Evolutionary conservation across 1,139 yeast genomes (phyloP), one percentile per base, ranked within the genome.

Genomic region (Sugiyamaella paludigena): DNA sequence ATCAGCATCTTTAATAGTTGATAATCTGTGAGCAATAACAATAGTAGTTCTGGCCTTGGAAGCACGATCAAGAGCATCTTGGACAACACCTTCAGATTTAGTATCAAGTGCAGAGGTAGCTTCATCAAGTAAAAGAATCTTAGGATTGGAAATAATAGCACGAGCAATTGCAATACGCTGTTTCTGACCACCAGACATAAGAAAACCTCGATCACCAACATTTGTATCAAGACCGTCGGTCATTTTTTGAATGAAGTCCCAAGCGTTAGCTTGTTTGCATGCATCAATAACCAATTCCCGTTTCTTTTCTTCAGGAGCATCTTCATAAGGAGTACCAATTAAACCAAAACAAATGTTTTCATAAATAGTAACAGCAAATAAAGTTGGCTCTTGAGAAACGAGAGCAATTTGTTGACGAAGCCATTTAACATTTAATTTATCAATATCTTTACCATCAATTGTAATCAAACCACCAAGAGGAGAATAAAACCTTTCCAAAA

Each of bases 141-240:
- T 70, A 1, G 92, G 91, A 49, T 77, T 75, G 50, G 84, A 77
- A 35, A 84, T 73, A 55, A 84, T 73, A 2, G 95, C 91, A 54
- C 96, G 73, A 0, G 96, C 96, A 55, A 88, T 78, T 4, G 96
- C 96, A 41, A 88, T 79, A 61, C 96, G 76, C 69, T 88, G 97
- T 65, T 87, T 87, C 64, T 88, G 96, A 5, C 97, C 97, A 34
- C 96, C 96, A 61, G 85, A 80, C 55, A 82, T 67, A 40, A 69
- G 72, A 50, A 68, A 65, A 36, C 80, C 79, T 2, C 84, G 78
- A 52, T 72, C 75, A 2, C 85, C 85, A 27, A 82, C 75, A 28
- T 72, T 66, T 0, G 87, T 81, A 44, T 81, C 78, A 24, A 71
- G 60, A 1, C 75, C 75, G 2, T 72, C 71, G 11, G 73, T 61